Base-by-base conservation (phyloP, 768 basidiomycete genomes). In the Suillus sp. region DNA sequence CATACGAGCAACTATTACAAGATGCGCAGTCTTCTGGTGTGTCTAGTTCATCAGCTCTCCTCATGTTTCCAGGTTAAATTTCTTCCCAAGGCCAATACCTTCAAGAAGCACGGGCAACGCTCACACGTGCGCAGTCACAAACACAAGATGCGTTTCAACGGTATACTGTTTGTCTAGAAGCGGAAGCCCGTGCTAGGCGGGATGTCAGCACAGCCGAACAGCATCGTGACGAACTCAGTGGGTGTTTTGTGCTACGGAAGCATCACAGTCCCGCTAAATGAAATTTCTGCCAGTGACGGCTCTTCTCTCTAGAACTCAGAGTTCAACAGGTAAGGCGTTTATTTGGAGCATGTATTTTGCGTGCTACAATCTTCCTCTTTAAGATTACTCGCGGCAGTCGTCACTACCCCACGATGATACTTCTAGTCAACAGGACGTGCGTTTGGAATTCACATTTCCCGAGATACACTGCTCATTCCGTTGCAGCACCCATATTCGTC, bases 71-170 rank as follows among this genome's bases (percentile, higher is more conserved):
- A 45, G 57, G 40, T 57, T 60, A 67, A 64, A 69, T 62, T 45
- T 61, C 61, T 22, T 43, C 40, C 62, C 67, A 73, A 88, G 86
- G 85, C 68, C 83, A 87, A 80, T 83, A 83, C 65, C 78, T 91
- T 51, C 84, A 86, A 73, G 84, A 81, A 57, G 83, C 87, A 22
- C 86, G 88, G 37, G 79, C 80, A 54, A 79, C 86, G 5, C 78
- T 90, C n/a, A 68, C 81, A 50, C 82, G 88, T 50, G 86, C 88
- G 25, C 88, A 88, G 69, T 85, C 87, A 69, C 88, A 90, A 57
- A 87, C 88, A 0, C 87, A 90, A 68, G 89, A 90, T 48, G 83
- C 88, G 3, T 89, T 90, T 69, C 80, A 86, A 71, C 78, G 84
- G 58, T 91, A 91, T 68, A 90, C 85, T 13, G 80, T 84, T 13